Conservation (phyloP, 2,329 filamentous ascomycete genomes). For the Plenodomus tracheiphilus region DNA sequence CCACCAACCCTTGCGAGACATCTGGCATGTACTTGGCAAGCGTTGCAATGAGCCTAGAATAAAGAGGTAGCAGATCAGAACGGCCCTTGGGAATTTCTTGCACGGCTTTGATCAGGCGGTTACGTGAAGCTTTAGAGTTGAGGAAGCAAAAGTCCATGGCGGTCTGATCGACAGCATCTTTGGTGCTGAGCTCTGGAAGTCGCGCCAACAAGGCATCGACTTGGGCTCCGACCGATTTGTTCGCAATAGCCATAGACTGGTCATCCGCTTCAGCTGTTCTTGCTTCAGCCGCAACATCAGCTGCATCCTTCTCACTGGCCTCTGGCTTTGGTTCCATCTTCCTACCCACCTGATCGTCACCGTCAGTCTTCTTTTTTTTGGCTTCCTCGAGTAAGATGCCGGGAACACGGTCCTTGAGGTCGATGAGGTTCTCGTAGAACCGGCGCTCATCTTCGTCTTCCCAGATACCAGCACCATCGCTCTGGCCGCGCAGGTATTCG, state of each 20-base stretch:
- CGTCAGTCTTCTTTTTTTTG: slow-evolving; percentile 88
- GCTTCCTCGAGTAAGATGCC: slow-evolving; percentile 89
- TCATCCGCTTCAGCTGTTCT: slow-evolving; percentile 71
- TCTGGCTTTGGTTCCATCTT: slow-evolving; percentile 59
- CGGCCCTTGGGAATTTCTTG: slow-evolving; percentile 95
- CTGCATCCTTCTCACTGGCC: slow-evolving; percentile 44
- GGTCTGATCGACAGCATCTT: slow-evolving; percentile 87
- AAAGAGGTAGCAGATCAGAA: slow-evolving; percentile 85
- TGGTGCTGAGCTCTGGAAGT: slow-evolving; percentile 88
- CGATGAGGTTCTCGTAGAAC: slow-evolving; percentile 96
- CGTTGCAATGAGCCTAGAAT: slow-evolving; percentile 90
- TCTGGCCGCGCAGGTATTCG: slow-evolving; percentile 87
- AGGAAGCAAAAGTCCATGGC: slow-evolving; percentile 97
- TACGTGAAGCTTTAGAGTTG: slow-evolving; percentile 96
- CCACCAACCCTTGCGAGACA: slow-evolving; percentile 86
- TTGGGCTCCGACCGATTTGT: slow-evolving; percentile 96
- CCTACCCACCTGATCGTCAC: slow-evolving; percentile 81
- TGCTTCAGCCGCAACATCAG: slow-evolving; percentile 46
- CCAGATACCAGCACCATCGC: slow-evolving; percentile 93
- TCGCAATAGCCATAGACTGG: slow-evolving; percentile 89
- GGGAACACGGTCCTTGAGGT: slow-evolving; percentile 93
- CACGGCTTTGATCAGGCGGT: slow-evolving; percentile 87
- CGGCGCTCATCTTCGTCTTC: slow-evolving; percentile 97
- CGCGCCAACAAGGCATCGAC: slow-evolving; percentile 87
- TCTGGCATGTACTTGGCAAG: slow-evolving; percentile 93